These are phyloP conservation scores for Boletus semigastroideus DNA, from an alignment of 1,284 basidiomycete genomes.

Conservation along the genomic window DNA sequence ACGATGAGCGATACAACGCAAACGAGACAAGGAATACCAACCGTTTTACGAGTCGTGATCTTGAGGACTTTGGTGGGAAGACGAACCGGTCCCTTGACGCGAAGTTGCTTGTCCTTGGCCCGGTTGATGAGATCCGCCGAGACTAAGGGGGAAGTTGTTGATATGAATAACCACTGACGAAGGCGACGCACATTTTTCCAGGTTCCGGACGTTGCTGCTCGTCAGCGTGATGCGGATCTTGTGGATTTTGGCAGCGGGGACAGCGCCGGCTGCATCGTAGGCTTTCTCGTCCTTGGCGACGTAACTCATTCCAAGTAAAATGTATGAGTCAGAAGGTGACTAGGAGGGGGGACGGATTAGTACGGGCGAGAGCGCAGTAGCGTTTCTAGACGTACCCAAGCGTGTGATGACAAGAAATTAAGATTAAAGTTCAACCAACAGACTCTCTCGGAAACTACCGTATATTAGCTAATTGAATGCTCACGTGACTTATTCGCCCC, in stretches of 20 bases:
- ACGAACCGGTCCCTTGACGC: conserved; percentile 98
- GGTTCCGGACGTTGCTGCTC: conserved; percentile 95
- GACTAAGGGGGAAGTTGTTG: conserved; percentile 53
- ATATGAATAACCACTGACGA: not conserved
- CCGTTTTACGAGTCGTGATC: conserved; percentile 98
- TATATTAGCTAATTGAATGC: not conserved
- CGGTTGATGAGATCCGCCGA: conserved; percentile 96
- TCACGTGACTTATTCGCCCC: conserved; percentile 12
- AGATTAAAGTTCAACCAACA: conserved; percentile 33
- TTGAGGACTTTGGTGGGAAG: conserved; percentile 98
- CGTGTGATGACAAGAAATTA: conserved; percentile 5
- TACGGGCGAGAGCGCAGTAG: too few relatives aligned
- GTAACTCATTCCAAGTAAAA: conserved; percentile 85
- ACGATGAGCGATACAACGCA: conserved; percentile 3
- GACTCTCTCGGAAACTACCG: conserved; percentile 25
- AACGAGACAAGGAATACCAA: conserved; percentile 40
- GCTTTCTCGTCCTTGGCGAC: conserved; percentile 99
- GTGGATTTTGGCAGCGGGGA: conserved; percentile 91
- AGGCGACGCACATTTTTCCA: conserved; percentile 86
- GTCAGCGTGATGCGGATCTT: conserved; percentile 99
- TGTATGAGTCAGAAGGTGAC: conserved; percentile 72
- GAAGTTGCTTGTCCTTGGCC: conserved; percentile 99
- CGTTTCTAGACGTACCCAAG: conserved; percentile 24
- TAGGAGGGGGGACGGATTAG: conserved; percentile 36
- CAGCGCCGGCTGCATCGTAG: conserved; percentile 89